Percentiles rank a stretch among this genome's conserved stretches.
Conservation (phyloP, 768 basidiomycete genomes). For the Scleroderma citrinum region DNA sequence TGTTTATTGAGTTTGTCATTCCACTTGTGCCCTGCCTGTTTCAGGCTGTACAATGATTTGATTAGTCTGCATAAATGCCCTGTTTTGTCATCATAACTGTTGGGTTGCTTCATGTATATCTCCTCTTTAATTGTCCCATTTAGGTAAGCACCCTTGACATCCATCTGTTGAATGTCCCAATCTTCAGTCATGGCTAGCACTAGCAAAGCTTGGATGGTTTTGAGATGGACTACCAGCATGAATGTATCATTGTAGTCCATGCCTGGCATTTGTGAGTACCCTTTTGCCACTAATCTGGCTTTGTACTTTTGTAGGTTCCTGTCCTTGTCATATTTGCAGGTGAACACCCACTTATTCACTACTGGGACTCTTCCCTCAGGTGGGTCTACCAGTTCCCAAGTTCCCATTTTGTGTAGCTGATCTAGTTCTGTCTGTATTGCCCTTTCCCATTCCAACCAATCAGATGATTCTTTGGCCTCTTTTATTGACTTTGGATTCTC, state of each 20-base stretch:
- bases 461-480: background rate
- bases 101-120: conserved; percentile 28
- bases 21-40: conserved; percentile 27
- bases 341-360: conserved; percentile 24
- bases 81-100: conserved; percentile 16
- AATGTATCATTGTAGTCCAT: conserved; percentile 33
- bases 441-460: conserved; percentile 2
- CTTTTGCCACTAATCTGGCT: conserved; percentile 33
- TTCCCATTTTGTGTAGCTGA: background rate
- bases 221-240: conserved; percentile 21
- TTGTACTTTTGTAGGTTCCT: conserved; percentile 17
- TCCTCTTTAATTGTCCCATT: conserved; percentile 26
- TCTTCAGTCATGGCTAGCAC: conserved; percentile 13
- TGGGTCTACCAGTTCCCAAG: conserved; percentile 20
- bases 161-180: conserved; percentile 26
- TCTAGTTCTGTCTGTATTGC: too few species aligned
- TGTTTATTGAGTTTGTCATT: conserved; percentile 19
- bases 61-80: conserved; percentile 12
- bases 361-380: conserved; percentile 20
- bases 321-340: conserved; percentile 3
- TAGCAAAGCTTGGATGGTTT: conserved; percentile 18
- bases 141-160: conserved; percentile 26
- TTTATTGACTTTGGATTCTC: background rate
- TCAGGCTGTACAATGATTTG: conserved; percentile 24
- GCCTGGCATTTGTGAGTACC: conserved; percentile 32